Evolutionary conservation across 208 protist species (phyloP), one percentile per base, ranked within the genome.

Genomic region (Porcisia deanei): DNA sequence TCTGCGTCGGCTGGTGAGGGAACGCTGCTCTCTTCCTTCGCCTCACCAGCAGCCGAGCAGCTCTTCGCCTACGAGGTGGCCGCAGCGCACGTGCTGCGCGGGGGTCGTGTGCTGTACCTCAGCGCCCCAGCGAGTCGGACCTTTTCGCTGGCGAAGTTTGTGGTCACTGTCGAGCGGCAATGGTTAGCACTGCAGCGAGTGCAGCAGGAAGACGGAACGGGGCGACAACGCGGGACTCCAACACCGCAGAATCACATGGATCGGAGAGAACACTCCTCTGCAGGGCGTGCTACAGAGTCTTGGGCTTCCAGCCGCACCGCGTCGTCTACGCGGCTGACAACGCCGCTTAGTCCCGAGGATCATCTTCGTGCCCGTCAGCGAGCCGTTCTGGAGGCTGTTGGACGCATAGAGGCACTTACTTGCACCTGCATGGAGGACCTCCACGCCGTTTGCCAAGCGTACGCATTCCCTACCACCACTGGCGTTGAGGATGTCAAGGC

Each of bases 71-170:
- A 87, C 52, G 77, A 73, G 12, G 73, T 91, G 1, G 87, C 85
- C 5, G 89, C 87, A 0, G 72, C 74, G 3, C 89, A 94, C 71
- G 69, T 85, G 9, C 73, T 84, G 45, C 77, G 73, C 8, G 90
- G 87, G 16, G 90, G 90, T 1, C 69, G 65, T 47, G 90, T 91
- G 8, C 81, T 89, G 22, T 85, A 86, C 72, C 45, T 91, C 2
- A 82, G 76, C 55, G 64, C 83, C 1, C 90, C 90, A 0, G 85
- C 83, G 18, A 84, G 77, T 43, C 65, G 75, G 0, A 76, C 71
- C 7, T 90, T 92, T 66, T 71, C 73, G 18, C 75, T 89, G 22
- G 58, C 78, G 2, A 55, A 65, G 8, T 88, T 92, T 73, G 82
- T 82, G 45, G 69, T 80, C 47, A 65, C 74, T 9, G 70, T 92